Evolutionary conservation across 2,329 filamentous ascomycete genomes (phyloP), one percentile per base, ranked within the genome.

Genomic region (Fusarium domesticum): DNA sequence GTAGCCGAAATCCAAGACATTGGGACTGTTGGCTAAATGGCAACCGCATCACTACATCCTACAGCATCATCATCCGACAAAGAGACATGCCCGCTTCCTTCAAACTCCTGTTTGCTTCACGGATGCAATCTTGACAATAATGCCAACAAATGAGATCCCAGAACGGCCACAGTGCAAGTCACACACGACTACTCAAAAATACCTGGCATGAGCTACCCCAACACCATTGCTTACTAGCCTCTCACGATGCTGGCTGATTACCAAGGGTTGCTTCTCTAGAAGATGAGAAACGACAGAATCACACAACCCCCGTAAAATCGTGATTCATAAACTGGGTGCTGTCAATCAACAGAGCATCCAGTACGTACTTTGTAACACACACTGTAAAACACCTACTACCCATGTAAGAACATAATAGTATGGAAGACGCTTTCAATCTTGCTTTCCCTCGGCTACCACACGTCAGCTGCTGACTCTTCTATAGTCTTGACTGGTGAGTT

Each of bases 191-290:
- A 59, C 54, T 46, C 45, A 40, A 37, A 35, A 45, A 53, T 59
- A 59, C 57, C 38, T 58, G 35, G 34, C 11, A 30, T 39, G 47
- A 40, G 42, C 53, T 43, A 43, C 37, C 43, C 47, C 43, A 19
- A 42, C 53, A 46, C 48, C 49, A 53, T 55, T 45, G 53, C 51
- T 55, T 51, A 51, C 48, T 59, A 55, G 57, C 33, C 35, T 53
- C 32, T 39, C 42, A 49, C 38, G 37, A 25, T 42, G 28, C 23
- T 39, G 23, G 8, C 23, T 28, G 23, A 12, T 28, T 28, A 28
- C 43, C 45, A 42, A 43, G 44, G 47, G 31, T 34, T 45, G 30
- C 20, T 32, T 45, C 28, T 35, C 17, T 19, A 47, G 38, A 31
- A 52, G 39, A 37, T 44, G 37, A 47, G 17, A 47, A 17, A 44